phyloP scores from a whole-genome alignment of 129 eudicot genomes.

The Ambrosia trifida region DNA sequence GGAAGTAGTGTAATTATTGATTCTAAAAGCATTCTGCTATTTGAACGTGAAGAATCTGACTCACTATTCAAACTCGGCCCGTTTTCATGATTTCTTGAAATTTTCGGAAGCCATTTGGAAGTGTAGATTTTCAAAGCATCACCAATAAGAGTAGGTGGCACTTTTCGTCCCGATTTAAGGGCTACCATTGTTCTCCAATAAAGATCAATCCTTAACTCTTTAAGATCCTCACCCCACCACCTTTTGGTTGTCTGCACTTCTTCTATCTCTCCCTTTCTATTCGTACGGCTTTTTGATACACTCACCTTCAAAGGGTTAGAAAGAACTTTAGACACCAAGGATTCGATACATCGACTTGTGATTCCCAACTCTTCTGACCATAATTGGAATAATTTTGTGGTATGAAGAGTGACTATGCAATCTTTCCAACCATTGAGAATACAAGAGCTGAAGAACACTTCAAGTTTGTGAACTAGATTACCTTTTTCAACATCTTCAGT shows the following conservation, averaged over 20 bases:
- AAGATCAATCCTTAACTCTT: constrained; percentile 70
- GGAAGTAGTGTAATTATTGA: constrained; percentile 81
- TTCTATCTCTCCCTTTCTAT: constrained; percentile 42
- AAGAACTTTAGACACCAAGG: constrained; percentile 57
- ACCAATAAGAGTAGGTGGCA: constrained; percentile 59
- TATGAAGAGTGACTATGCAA: constrained; percentile 62
- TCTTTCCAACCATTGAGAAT: constrained; percentile 87
- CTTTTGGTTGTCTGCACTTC: constrained; percentile 31
- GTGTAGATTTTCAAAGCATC: constrained; percentile 75
- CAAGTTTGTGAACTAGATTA: constrained; percentile 65
- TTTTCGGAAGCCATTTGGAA: constrained; percentile 68
- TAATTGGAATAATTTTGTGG: constrained; percentile 51
- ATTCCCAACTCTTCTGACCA: constrained; percentile 79
- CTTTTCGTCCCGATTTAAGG: constrained; percentile 67
- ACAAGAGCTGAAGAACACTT: constrained; percentile 72
- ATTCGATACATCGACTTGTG: constrained; percentile 73
- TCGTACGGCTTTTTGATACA: constrained; percentile 47
- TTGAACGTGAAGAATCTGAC: constrained; percentile 34
- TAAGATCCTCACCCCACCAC: constrained; percentile 94
- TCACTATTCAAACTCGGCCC: constrained; percentile 36
- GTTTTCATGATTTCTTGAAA: constrained; percentile 36
- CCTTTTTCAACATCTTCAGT: constrained; percentile 84
- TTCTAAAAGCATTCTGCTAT: constrained; percentile 60
- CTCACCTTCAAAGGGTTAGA: constrained; percentile 60
- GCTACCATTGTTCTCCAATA: constrained; percentile 83